A percentile compares a stretch with the other conserved stretches of the same genome.
These are phyloP conservation scores for Mucor piriformis DNA, from an alignment of 371 early-diverging fungal species.

Conservation along the genomic window DNA sequence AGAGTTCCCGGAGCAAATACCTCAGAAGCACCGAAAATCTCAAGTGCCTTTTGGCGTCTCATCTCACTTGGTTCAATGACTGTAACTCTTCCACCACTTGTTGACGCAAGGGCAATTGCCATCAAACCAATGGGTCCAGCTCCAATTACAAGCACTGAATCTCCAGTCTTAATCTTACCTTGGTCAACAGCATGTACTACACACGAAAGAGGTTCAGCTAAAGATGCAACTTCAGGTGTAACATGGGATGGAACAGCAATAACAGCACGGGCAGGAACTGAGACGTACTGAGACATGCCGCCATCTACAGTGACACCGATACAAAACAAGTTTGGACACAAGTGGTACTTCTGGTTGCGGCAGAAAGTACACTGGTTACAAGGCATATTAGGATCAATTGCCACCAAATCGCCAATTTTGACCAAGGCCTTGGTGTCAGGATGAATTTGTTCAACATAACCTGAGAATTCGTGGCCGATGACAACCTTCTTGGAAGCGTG, in stretches of 20 bases:
- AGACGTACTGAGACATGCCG: constrained; percentile 61
- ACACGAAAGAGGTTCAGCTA: constrained; percentile 63
- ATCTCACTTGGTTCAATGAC: constrained; percentile 52
- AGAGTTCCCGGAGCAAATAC: constrained; percentile 37
- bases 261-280: constrained; percentile 48
- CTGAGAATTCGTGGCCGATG: constrained; percentile 62
- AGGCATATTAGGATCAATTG: constrained; percentile 58
- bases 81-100: constrained; percentile 50
- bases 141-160: constrained; percentile 51
- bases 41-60: constrained; percentile 42
- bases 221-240: constrained; percentile 50
- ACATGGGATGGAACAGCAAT: constrained; percentile 43
- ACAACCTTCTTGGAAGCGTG: constrained; percentile 53
- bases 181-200: constrained; percentile 60
- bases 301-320: constrained; percentile 59
- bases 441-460: constrained; percentile 53
- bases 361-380: constrained; percentile 58
- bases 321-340: constrained; percentile 48
- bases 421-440: constrained; percentile 33
- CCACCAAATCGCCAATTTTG: constrained; percentile 46
- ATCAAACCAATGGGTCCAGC: constrained; percentile 63
- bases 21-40: constrained; percentile 44
- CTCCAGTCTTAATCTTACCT: constrained; percentile 50
- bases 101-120: constrained; percentile 44
- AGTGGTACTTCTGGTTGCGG: constrained; percentile 53